Evolutionary conservation across 176 grass and related monocot species (phyloP).

Genomic region (Secale cereale): DNA sequence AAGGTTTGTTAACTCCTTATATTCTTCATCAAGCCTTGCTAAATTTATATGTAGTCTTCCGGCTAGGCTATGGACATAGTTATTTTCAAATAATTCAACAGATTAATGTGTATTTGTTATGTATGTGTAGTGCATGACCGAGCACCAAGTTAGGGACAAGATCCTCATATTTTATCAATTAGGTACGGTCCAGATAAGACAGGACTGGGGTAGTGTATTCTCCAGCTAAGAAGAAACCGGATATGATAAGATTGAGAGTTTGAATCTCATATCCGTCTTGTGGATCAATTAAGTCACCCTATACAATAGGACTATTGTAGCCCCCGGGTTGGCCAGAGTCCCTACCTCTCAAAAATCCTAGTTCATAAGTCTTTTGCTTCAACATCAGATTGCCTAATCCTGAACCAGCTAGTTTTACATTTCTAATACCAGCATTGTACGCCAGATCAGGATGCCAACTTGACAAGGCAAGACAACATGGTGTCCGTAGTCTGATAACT

Average conservation of each 20-base stretch:
- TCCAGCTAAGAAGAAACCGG: not conserved
- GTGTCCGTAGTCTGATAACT: not conserved
- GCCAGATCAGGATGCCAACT: constrained; percentile 19
- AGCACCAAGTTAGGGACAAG: not conserved
- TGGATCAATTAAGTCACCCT: not conserved
- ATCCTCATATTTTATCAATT: not conserved
- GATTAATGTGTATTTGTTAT: not conserved
- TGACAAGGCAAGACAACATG: constrained; percentile 7
- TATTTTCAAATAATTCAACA: not conserved
- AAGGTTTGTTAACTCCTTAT: not conserved
- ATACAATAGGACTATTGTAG: not conserved
- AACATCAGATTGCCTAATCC: constrained; percentile 7
- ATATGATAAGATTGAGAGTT: not conserved
- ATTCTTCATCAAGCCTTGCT: not conserved
- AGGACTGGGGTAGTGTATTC: too few relatives aligned
- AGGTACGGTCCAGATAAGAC: too few relatives aligned
- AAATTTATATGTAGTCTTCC: not conserved
- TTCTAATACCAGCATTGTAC: constrained; percentile 2
- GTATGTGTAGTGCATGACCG: not conserved
- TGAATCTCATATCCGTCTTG: not conserved
- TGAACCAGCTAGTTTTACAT: constrained; percentile 7
- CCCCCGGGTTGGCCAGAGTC: not conserved
- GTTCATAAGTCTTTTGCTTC: not conserved
- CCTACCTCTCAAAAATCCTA: not conserved
- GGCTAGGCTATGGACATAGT: not conserved